Percentiles rank a stretch among this genome's conserved stretches.
These are phyloP conservation scores for Curvularia eragrostidis DNA, from an alignment of 2,329 filamentous ascomycete genomes.

Conservation along the genomic window DNA sequence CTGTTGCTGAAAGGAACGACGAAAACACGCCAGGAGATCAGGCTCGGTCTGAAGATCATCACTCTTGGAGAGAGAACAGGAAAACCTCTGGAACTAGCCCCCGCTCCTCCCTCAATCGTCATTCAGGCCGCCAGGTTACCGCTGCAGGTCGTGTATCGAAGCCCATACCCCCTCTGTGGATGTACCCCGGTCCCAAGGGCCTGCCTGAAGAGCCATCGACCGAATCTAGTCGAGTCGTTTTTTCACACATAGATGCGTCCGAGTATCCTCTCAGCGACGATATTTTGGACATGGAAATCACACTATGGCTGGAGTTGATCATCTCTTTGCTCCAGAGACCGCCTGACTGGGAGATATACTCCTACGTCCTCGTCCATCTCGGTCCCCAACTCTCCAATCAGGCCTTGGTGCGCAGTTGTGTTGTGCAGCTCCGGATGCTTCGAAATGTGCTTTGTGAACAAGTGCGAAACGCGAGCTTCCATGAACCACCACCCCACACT, in stretches of 20 bases:
- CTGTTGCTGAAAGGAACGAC: slow-evolving; percentile 54
- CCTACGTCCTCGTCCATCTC: slow-evolving; percentile 84
- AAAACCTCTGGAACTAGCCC: slow-evolving; percentile 41
- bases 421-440: slow-evolving; percentile 76
- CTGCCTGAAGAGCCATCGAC: slow-evolving; percentile 61
- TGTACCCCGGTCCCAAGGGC: slow-evolving; percentile 61
- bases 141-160: slow-evolving; percentile 39
- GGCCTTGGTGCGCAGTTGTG: slow-evolving; percentile 77
- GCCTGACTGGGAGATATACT: slow-evolving; percentile 90
- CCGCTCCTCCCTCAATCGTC: slow-evolving; percentile 42
- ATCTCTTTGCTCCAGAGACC: slow-evolving; percentile 76
- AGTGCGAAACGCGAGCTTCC: slow-evolving; percentile 76
- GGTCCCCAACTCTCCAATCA: slow-evolving; percentile 90
- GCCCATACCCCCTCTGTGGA: slow-evolving; percentile 59
- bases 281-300: slow-evolving; percentile 58
- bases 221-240: slow-evolving; percentile 58
- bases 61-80: slow-evolving; percentile 42
- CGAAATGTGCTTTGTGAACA: slow-evolving; percentile 82
- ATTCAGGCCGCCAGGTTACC: slow-evolving; percentile 34
- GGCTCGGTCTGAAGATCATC: slow-evolving; percentile 35
- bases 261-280: slow-evolving; percentile 43
- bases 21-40: slow-evolving; percentile 39
- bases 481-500: slow-evolving; percentile 79
- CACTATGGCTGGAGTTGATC: slow-evolving; percentile 76
- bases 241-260: slow-evolving; percentile 55